Percentiles rank a stretch among this genome's conserved stretches.
phyloP scores from a whole-genome alignment of 163 green algal species.

The Scenedesmus sp. region DNA sequence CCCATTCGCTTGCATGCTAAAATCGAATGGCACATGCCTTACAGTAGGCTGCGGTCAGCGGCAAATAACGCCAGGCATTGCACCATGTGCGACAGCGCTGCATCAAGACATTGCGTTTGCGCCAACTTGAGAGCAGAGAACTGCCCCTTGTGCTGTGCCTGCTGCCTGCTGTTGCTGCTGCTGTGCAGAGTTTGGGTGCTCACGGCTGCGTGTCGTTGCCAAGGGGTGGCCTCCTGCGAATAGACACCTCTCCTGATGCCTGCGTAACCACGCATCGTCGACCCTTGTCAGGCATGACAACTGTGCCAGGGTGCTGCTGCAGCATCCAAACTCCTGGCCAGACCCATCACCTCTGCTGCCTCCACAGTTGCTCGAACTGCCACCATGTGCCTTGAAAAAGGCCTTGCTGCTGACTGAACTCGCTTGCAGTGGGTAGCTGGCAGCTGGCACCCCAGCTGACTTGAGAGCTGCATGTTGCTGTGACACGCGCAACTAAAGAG shows the following conservation, averaged over 20 bases:
- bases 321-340: background rate
- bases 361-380: background rate
- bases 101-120: background rate
- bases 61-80: no score
- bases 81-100: background rate
- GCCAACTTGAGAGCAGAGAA: background rate
- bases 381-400: background rate
- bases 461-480: constrained; percentile 13
- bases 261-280: background rate
- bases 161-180: background rate
- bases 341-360: constrained; percentile 18
- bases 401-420: background rate
- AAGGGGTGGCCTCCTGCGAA: constrained; percentile 81
- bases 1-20: background rate
- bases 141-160: background rate
- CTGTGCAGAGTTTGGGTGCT: constrained; percentile 23
- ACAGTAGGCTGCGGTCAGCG: no score
- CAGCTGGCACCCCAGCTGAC: constrained; percentile 26
- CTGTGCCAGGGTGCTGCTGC: constrained; percentile 3
- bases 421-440: background rate
- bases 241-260: constrained; percentile 75
- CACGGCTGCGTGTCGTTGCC: constrained; percentile 81
- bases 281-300: background rate
- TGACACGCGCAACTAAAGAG: background rate
- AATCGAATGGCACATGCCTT: no score